Evolutionary conservation across 1,284 basidiomycete genomes (phyloP).

Genomic region (Irpex rosettiformis): DNA sequence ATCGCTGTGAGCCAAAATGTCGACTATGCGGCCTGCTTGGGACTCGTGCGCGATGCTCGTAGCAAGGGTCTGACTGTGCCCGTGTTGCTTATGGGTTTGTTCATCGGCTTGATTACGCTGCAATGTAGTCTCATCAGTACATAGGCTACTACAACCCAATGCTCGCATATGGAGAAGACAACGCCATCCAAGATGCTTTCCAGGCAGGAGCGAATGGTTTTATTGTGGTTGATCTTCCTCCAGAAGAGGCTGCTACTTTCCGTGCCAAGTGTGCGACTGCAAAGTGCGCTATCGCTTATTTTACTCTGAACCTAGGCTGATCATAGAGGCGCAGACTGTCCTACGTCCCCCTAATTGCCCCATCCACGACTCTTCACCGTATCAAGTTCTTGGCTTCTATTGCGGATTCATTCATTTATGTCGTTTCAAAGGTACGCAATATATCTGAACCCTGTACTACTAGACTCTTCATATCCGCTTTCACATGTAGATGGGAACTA

Average conservation of each 20-base stretch:
- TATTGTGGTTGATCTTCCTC: constrained; percentile 96
- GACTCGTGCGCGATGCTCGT: constrained; percentile 78
- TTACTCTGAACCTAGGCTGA: background rate
- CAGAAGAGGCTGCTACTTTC: constrained; percentile 93
- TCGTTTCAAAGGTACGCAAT: constrained; percentile 80
- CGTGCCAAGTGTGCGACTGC: constrained; percentile 81
- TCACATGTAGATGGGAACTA: constrained; percentile 86
- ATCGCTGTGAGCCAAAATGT: constrained; percentile 79
- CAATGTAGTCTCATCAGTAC: background rate
- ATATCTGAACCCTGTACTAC: background rate
- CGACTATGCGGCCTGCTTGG: constrained; percentile 74
- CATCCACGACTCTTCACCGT: constrained; percentile 84
- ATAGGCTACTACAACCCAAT: constrained; percentile 96
- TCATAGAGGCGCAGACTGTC: constrained; percentile 61
- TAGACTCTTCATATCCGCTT: constrained; percentile 2
- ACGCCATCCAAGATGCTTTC: constrained; percentile 84
- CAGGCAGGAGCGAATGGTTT: constrained; percentile 95
- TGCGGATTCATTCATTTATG: constrained; percentile 97
- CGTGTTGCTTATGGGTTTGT: constrained; percentile 89
- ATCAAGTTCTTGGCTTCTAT: constrained; percentile 91
- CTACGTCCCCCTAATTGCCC: constrained; percentile 96
- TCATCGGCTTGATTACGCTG: background rate
- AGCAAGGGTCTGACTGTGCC: constrained; percentile 80
- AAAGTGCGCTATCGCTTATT: constrained; percentile 50
- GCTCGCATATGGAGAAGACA: constrained; percentile 93